Evolutionary conservation across 2,329 filamentous ascomycete genomes (phyloP).

Genomic region (Cyclaneusma minus): DNA sequence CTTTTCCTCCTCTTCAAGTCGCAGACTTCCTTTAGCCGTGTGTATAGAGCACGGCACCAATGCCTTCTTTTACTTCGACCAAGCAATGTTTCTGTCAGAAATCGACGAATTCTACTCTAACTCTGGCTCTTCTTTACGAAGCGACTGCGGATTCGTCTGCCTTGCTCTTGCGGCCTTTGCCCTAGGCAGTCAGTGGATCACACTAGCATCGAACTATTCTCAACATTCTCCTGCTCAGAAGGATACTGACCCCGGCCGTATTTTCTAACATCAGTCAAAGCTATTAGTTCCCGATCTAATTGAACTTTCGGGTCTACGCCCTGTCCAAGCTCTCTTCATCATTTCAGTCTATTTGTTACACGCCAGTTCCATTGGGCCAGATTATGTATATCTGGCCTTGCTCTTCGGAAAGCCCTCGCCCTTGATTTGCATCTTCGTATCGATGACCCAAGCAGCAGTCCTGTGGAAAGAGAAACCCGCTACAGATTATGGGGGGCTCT

Average conservation of each 20-base stretch:
- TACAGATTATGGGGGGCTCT: conserved; percentile 17
- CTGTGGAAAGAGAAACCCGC: conserved; percentile 12
- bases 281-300: conserved; percentile 19
- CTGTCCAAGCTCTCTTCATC: conserved; percentile 19
- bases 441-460: conserved; percentile 11
- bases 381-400: conserved; percentile 18
- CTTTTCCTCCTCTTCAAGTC: conserved; percentile 14
- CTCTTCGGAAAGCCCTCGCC: conserved; percentile 16
- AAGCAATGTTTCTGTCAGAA: conserved; percentile 12
- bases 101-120: conserved; percentile 15
- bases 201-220: conserved; percentile 6
- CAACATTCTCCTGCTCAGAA: conserved; percentile 3
- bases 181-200: conserved; percentile 21
- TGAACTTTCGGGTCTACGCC: conserved; percentile 17
- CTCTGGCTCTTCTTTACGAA: conserved; percentile 7
- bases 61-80: conserved; percentile 18
- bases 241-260: conserved; percentile 15
- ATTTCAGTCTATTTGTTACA: conserved; percentile 22
- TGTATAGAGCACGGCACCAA: conserved; percentile 16
- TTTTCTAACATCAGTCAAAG: conserved; percentile 18
- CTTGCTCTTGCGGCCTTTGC: conserved; percentile 15
- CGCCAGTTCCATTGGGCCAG: conserved; percentile 19
- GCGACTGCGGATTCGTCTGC: conserved; percentile 14
- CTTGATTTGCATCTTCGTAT: conserved; percentile 15
- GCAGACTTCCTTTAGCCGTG: conserved; percentile 17